Base-by-base conservation (phyloP, 169 alveolate species). In the Cryptosporidium ubiquitum region DNA sequence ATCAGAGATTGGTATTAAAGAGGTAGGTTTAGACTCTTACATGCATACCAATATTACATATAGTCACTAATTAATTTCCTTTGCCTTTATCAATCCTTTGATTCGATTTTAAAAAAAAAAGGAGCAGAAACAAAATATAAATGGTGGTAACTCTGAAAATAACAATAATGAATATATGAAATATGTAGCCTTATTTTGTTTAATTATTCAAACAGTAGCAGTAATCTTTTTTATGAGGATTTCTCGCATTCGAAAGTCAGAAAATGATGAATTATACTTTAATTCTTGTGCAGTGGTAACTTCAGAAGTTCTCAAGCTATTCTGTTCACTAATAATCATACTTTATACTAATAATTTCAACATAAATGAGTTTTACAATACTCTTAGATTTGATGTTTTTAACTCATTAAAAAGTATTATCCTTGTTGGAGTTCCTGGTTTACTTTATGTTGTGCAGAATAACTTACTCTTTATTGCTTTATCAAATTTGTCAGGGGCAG, bases 401-500 rank as follows among this genome's bases (percentile, higher is more conserved):
- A 39, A 79, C 37, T 79, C 89, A 12, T 9, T 37, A 3, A 79
- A 42, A 61, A 79, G 79, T 57, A 79, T 61, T 47, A 14, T 79
- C 1, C 44, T 61, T 18, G 91, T 86, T 57, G 91, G 93, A n/a
- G 92, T 94, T 42, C 96, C 96, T 0, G 94, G 95, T 23, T 57
- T 92, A n/a, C 85, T 93, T 31, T 94, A 94, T 69, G 91, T 93
- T 16, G 16, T 93, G 0, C 96, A 94, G 86, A 94, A 94, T 58
- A 93, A 94, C 58, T 68, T 93, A 39, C 52, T 92, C 23, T 92
- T 92, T 68, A 84, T 92, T 66, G 94, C 95, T 31, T 84, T 94
- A 37, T 84, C 94, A 20, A 91, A 92, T 52, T 71, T 94, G 73
- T 84, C 94, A 58, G 95, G 93, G 2, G 95, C 95, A n/a, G 93